Evolutionary conservation across 331 rosid genomes (phyloP).

Genomic region (Spiraea crenata): DNA sequence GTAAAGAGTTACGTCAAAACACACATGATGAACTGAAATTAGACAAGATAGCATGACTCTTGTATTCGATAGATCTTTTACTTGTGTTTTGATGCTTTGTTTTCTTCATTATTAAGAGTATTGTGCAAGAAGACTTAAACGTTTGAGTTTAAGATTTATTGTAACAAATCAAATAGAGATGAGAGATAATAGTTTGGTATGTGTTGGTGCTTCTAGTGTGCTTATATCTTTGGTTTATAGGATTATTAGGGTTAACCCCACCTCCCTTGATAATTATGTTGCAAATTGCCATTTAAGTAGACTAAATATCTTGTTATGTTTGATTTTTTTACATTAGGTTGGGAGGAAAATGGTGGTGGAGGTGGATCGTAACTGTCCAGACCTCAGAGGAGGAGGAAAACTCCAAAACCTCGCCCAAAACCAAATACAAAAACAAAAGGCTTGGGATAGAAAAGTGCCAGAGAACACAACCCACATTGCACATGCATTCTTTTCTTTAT

Average conservation of each 20-base stretch:
- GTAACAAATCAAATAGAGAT: not conserved
- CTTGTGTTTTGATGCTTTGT: no score
- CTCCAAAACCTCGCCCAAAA: conserved; percentile 23
- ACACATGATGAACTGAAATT: no score
- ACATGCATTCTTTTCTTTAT: conserved; percentile 58
- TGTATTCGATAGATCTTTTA: no score
- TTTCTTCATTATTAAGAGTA: no score
- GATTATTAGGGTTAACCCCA: not conserved
- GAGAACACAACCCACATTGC: conserved; percentile 56
- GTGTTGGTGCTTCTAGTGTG: no score
- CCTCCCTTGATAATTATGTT: not conserved
- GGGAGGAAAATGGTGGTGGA: conserved; percentile 26
- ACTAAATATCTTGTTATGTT: not conserved
- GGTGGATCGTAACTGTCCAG: conserved; percentile 56
- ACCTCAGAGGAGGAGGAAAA: conserved; percentile 38
- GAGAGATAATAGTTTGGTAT: not conserved
- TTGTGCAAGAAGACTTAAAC: no score
- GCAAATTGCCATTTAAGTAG: not conserved
- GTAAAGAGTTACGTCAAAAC: no score
- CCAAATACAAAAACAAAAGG: conserved; percentile 37
- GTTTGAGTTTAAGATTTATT: not conserved
- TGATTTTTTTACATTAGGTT: not conserved
- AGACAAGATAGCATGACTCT: no score
- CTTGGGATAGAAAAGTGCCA: conserved; percentile 39
- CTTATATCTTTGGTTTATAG: no score